These are phyloP conservation scores for Aspergillus fructus DNA, from an alignment of 2,329 filamentous ascomycete genomes.

Conservation along the genomic window DNA sequence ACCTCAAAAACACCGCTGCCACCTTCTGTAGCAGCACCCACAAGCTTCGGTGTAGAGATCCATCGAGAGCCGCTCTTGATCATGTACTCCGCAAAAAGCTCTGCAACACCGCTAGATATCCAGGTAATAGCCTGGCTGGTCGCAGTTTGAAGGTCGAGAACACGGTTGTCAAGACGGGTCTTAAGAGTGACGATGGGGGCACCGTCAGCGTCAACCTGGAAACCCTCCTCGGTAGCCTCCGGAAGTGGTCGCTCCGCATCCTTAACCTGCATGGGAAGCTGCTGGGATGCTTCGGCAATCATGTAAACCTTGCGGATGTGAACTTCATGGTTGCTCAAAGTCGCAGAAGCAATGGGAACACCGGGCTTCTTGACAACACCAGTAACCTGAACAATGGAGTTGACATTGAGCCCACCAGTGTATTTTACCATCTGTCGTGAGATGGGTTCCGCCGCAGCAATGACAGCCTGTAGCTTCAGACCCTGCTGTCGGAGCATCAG, in stretches of 20 bases:
- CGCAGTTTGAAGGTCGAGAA: constrained; percentile 87
- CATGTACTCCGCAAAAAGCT: constrained; percentile 78
- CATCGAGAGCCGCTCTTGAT: constrained; percentile 71
- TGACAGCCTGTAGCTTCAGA: constrained; percentile 80
- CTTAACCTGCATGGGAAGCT: constrained; percentile 61
- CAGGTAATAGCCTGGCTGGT: constrained; percentile 86
- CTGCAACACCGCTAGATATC: constrained; percentile 64
- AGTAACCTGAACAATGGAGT: constrained; percentile 80
- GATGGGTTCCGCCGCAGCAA: constrained; percentile 61
- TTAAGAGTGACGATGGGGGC: constrained; percentile 74
- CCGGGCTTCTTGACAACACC: constrained; percentile 77
- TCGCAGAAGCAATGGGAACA: constrained; percentile 85
- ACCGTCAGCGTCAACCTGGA: constrained; percentile 51
- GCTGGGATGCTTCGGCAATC: constrained; percentile 63
- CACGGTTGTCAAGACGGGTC: constrained; percentile 86
- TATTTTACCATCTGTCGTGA: constrained; percentile 95
- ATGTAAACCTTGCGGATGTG: constrained; percentile 85
- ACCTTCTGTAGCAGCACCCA: constrained; percentile 87
- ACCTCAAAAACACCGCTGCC: constrained; percentile 89
- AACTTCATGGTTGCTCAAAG: constrained; percentile 76
- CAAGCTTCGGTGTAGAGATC: constrained; percentile 86
- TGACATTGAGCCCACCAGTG: constrained; percentile 69
- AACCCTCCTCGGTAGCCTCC: constrained; percentile 46
- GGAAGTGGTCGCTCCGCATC: constrained; percentile 51
- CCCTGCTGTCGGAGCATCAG: constrained; percentile 78